phyloP scores from a whole-genome alignment of 2,329 filamentous ascomycete species.

The Fusarium goolgardi region DNA sequence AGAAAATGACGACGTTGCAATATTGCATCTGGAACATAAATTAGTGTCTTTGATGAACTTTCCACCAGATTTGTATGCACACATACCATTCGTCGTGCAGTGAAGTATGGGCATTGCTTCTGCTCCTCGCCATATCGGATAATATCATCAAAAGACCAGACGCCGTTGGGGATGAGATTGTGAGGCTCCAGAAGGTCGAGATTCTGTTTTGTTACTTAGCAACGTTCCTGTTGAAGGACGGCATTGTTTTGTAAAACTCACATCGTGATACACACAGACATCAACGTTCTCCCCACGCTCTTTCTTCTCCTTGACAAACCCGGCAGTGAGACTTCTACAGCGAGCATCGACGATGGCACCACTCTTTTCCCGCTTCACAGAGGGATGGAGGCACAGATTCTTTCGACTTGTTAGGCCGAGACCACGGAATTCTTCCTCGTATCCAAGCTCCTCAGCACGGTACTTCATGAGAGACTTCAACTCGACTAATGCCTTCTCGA shows the following conservation, averaged over 20 bases:
- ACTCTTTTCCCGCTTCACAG: slow-evolving; percentile 96
- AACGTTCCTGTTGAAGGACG: neutral
- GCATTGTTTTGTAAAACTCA: slow-evolving; percentile 53
- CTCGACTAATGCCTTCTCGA: slow-evolving; percentile 95
- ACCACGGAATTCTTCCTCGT: slow-evolving; percentile 91
- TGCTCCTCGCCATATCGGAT: slow-evolving; percentile 91
- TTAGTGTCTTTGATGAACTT: slow-evolving; percentile 6
- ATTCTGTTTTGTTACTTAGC: slow-evolving; percentile 66
- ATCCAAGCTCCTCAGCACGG: slow-evolving; percentile 86
- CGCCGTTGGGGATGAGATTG: slow-evolving; percentile 91
- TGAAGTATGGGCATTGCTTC: slow-evolving; percentile 98
- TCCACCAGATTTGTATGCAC: neutral
- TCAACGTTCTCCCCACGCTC: slow-evolving; percentile 94
- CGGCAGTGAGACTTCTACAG: slow-evolving; percentile 93
- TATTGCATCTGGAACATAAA: slow-evolving; percentile 80
- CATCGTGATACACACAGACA: slow-evolving; percentile 94
- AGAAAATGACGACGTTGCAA: slow-evolving; percentile 99
- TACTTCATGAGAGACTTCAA: slow-evolving; percentile 96
- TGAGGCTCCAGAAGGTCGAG: slow-evolving; percentile 94
- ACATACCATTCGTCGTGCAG: slow-evolving; percentile 87
- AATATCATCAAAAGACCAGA: slow-evolving; percentile 94
- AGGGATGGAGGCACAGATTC: slow-evolving; percentile 95
- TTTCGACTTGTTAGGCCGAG: slow-evolving; percentile 95
- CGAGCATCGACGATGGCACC: slow-evolving; percentile 94
- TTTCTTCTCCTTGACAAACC: slow-evolving; percentile 98